Percentiles rank a stretch among this genome's conserved stretches.
These are phyloP conservation scores for Lyophyllum semitale DNA, from an alignment of 768 basidiomycete species.

Conservation along the genomic window DNA sequence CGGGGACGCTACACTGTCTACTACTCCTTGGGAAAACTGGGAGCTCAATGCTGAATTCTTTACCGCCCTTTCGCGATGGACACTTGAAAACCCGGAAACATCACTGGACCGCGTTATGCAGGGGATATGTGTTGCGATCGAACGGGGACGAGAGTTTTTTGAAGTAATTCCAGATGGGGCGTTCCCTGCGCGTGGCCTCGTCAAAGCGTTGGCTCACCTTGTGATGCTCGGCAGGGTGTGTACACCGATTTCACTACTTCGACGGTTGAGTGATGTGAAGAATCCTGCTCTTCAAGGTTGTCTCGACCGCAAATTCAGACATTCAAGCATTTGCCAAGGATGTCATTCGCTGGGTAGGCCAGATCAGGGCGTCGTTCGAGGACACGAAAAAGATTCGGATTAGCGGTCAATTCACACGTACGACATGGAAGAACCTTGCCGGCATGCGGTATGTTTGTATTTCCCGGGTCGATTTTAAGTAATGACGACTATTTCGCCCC, in stretches of 20 bases:
- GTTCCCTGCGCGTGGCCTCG: slow-evolving; percentile 16
- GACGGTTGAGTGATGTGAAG: background rate
- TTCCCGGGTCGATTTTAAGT: background rate
- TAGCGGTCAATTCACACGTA: background rate
- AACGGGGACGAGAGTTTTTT: slow-evolving; percentile 7
- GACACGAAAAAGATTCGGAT: background rate
- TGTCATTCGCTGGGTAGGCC: slow-evolving; percentile 1
- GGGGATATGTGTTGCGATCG: no score
- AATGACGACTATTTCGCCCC: background rate
- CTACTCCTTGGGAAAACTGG: no score
- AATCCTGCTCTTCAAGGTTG: background rate
- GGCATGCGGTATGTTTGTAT: slow-evolving; percentile 7
- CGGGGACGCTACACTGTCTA: no score
- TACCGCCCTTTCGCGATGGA: no score
- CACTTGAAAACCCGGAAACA: no score
- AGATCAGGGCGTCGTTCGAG: background rate
- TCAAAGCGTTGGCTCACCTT: slow-evolving; percentile 14
- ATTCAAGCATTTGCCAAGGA: slow-evolving; percentile 6
- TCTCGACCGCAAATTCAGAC: background rate
- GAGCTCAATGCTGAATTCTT: no score
- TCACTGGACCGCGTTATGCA: no score
- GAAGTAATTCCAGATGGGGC: slow-evolving; percentile 16
- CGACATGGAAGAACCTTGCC: slow-evolving; percentile 8
- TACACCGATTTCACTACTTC: background rate
- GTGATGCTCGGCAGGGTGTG: slow-evolving; percentile 12